A percentile compares a stretch with the other conserved stretches of the same genome.
Evolutionary conservation across 2,329 filamentous ascomycete species (phyloP).

Genomic region (Berkeleyomyces rouxiae): DNA sequence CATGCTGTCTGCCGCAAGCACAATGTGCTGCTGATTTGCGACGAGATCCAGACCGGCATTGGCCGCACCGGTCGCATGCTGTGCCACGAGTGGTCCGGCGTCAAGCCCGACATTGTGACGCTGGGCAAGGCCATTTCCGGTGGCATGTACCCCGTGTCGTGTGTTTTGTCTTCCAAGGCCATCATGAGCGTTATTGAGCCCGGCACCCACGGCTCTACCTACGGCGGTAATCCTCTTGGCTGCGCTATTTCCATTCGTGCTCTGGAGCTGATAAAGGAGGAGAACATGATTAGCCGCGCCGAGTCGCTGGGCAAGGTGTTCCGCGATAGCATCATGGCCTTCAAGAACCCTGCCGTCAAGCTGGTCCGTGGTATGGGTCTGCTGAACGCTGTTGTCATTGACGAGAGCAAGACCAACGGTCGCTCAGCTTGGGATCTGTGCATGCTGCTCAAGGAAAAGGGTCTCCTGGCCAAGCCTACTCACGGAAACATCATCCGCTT

Average conservation of each 20-base stretch:
- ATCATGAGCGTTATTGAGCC: conserved; percentile 93
- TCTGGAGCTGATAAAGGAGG: conserved; percentile 83
- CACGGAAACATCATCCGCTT: conserved; percentile 97
- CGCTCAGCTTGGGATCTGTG: conserved; percentile 93
- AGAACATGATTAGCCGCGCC: conserved; percentile 69
- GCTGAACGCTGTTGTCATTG: conserved; percentile 89
- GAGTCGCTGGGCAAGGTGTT: conserved; percentile 69
- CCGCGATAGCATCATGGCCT: conserved; percentile 56
- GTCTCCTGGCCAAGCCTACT: conserved; percentile 89
- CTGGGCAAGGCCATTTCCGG: conserved; percentile 96
- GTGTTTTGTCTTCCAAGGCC: conserved; percentile 72
- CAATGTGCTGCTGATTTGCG: conserved; percentile 89
- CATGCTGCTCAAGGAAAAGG: conserved; percentile 88
- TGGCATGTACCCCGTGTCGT: conserved; percentile 97
- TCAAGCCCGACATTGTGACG: conserved; percentile 89
- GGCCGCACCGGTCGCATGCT: conserved; percentile 87
- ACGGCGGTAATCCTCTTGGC: conserved; percentile 89
- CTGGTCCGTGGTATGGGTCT: conserved; percentile 80
- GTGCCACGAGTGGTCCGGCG: conserved; percentile 83
- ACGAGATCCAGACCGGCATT: conserved; percentile 97
- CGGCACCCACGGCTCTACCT: conserved; percentile 95
- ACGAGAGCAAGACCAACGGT: conserved; percentile 70
- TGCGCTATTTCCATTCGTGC: conserved; percentile 92
- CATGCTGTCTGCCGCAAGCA: conserved; percentile 81
- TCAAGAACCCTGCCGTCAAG: conserved; percentile 68